Evolutionary conservation across 148 eudicot species (phyloP), one percentile per base, ranked within the genome.

Genomic region (Rheum nobile): DNA sequence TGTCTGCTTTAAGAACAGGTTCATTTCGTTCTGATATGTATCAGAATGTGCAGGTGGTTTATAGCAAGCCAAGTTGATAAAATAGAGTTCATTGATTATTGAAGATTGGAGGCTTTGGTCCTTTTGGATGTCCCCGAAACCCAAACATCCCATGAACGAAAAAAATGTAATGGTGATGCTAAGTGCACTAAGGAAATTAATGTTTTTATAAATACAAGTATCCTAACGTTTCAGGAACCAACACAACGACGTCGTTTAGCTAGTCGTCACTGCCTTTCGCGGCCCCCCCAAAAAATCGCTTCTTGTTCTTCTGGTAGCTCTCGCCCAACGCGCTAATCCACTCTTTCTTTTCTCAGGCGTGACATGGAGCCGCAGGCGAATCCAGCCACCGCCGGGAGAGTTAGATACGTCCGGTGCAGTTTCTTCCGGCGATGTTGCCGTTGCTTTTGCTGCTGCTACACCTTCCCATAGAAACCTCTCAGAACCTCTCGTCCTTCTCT

Each of bases 381-480:
- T 13, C 32, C 74, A 6, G 4, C 61, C 48, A 13, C 74, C 5
- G 4, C 61, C 48, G 61, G 77, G 17, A 26, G 72, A 22, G 35
- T 70, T 8, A 79, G 80, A 41, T 71, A 44, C 44, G 59, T 34
- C 69, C 83, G 80, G 0, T 74, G 80, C 72, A 70, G 29, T 54
- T 42, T 77, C 19, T 77, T 70, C 73, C 80, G 82, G 22, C 74
- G 75, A 6, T 77, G 80, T 71, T 77, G 80, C 80, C 75, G 80
- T n/a, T 77, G 80, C 47, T 77, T 80, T 19, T 80, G 82, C 73
- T 77, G 76, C 34, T 80, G 82, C 73, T 80, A 55, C 75, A 68
- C 83, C 69, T 80, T 47, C 41, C 83, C 83, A 43, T 77, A 57
- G 65, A 57, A 57, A 8, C 16, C 9, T 57, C 57, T 50, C 24